A percentile compares a stretch with the other conserved stretches of the same genome.
Evolutionary conservation across 257 asterid species (phyloP).

Genomic region (Cordia subcordata): DNA sequence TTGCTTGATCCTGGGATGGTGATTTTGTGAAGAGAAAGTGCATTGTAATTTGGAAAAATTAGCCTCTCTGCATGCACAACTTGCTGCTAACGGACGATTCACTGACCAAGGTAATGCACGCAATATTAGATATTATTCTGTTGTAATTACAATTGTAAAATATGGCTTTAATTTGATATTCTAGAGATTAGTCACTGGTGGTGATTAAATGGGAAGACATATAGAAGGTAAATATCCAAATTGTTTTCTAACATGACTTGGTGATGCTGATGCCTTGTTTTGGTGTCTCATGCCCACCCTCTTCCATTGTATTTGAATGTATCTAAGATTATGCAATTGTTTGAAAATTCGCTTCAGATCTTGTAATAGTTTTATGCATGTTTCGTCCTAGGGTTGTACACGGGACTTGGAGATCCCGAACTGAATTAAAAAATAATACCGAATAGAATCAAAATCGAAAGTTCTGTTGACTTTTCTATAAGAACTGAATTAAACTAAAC

Average conservation of each 20-base stretch:
- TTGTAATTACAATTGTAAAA: constrained; percentile 9
- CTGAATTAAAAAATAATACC: too few relatives aligned
- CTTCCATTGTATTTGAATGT: background rate
- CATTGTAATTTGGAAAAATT: background rate
- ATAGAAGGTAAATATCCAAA: too few relatives aligned
- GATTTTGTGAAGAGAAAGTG: constrained; percentile 3
- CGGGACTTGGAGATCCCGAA: too few relatives aligned
- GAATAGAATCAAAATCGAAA: too few relatives aligned
- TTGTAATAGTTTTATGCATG: too few relatives aligned
- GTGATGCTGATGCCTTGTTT: background rate
- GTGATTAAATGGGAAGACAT: too few relatives aligned
- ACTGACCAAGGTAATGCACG: background rate
- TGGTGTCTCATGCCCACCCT: background rate
- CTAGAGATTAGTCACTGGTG: background rate
- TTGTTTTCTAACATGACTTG: too few relatives aligned
- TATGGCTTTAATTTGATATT: background rate
- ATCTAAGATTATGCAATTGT: background rate
- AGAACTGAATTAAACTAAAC: too few relatives aligned
- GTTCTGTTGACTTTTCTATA: too few relatives aligned
- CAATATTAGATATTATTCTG: constrained; percentile 12
- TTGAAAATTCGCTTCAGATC: background rate
- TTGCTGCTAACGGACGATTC: background rate
- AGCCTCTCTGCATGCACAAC: background rate
- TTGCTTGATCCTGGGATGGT: constrained; percentile 1
- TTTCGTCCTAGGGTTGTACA: too few relatives aligned